phyloP scores from a whole-genome alignment of 139 green algal genomes.

The Pseudopediastrum boryanum region DNA sequence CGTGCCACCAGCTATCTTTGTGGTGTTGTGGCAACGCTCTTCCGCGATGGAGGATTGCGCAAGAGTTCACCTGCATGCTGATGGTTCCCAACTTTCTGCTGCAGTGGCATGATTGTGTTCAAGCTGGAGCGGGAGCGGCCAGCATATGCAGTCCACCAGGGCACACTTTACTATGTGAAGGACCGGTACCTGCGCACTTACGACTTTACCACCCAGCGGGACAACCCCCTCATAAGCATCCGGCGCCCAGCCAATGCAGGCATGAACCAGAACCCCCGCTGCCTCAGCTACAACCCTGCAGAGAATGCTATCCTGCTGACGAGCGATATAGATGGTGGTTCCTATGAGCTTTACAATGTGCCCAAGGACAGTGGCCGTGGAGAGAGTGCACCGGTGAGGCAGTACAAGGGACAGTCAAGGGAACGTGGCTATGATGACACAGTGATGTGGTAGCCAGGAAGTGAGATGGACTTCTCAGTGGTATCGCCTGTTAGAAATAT shows the following conservation, averaged over 20 bases:
- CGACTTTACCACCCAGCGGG: constrained; percentile 85
- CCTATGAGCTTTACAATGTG: constrained; percentile 95
- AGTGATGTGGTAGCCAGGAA: too few relatives aligned
- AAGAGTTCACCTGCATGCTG: background rate
- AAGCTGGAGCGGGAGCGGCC: constrained; percentile 99
- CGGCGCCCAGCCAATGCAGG: constrained; percentile 53
- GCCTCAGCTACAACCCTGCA: constrained; percentile 96
- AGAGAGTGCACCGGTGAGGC: constrained; percentile 57
- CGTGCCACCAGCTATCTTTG: too few relatives aligned
- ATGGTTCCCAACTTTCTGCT: too few relatives aligned
- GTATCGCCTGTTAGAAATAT: too few relatives aligned
- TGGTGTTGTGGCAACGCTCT: too few relatives aligned
- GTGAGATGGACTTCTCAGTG: too few relatives aligned
- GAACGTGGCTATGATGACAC: too few relatives aligned
- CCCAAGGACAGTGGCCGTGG: constrained; percentile 80
- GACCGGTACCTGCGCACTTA: constrained; percentile 95
- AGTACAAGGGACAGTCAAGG: too few relatives aligned
- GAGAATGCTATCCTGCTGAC: constrained; percentile 95
- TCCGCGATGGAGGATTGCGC: background rate
- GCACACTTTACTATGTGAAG: constrained; percentile 97
- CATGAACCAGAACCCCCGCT: constrained; percentile 33
- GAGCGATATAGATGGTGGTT: constrained; percentile 90
- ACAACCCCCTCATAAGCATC: constrained; percentile 93
- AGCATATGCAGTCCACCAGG: constrained; percentile 83
- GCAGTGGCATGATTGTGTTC: constrained; percentile 99